Evolutionary conservation across 192 early-diverging fungal genomes (phyloP).

Genomic region (Coemansia sp.): DNA sequence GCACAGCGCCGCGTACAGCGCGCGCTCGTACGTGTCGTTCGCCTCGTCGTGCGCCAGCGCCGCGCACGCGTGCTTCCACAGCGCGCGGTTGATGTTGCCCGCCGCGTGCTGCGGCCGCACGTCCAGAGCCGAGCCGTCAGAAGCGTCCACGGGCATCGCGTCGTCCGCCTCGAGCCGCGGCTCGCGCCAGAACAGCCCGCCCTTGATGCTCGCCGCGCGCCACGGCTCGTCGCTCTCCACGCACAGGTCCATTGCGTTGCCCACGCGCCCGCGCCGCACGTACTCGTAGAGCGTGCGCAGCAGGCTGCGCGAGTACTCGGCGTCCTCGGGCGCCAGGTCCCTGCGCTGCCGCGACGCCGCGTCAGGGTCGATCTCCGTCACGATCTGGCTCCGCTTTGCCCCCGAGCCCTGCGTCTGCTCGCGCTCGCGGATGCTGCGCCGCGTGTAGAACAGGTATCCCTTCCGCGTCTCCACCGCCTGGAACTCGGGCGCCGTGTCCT

Average conservation of each 20-base stretch:
- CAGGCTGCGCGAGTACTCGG: conserved; percentile 56
- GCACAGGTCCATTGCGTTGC: conserved; percentile 70
- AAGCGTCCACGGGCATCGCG: conserved; percentile 17
- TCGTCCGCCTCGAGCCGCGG: conserved; percentile 27
- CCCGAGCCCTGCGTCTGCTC: neutral
- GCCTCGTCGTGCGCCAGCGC: conserved; percentile 42
- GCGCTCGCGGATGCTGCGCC: conserved; percentile 29
- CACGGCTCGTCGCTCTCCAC: conserved; percentile 71
- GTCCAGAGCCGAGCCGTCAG: too few species aligned
- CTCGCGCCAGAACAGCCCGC: conserved; percentile 60
- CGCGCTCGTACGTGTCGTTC: conserved; percentile 70
- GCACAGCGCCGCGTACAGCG: conserved; percentile 69
- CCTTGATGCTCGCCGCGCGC: conserved; percentile 76
- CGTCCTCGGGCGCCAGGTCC: conserved; percentile 29
- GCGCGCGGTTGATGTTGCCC: conserved; percentile 40
- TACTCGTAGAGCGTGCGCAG: conserved; percentile 71
- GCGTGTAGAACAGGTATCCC: conserved; percentile 54
- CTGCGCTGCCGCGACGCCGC: conserved; percentile 37
- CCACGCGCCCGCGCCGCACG: conserved; percentile 68
- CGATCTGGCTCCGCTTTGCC: neutral
- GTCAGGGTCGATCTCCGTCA: conserved; percentile 43
- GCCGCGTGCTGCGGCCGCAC: too few species aligned
- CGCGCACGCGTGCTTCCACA: conserved; percentile 49
- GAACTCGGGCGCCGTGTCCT: conserved; percentile 44
- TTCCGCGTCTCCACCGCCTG: conserved; percentile 52